phyloP scores from a whole-genome alignment of 2,329 filamentous ascomycete species.

The Pseudogymnoascus pannorum region DNA sequence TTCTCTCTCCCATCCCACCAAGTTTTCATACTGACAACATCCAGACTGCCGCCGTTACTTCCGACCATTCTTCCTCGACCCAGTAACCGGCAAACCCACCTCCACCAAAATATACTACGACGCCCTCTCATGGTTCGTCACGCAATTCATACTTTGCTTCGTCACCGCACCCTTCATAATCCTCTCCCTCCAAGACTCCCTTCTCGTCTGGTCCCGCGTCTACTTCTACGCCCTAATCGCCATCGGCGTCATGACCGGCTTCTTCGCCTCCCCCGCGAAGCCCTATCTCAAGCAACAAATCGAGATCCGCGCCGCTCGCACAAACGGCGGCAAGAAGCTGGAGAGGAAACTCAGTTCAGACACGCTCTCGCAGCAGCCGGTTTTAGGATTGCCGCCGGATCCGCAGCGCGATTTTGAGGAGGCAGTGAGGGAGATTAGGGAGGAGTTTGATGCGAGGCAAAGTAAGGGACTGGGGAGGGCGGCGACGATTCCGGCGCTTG shows the following conservation, averaged over 20 bases:
- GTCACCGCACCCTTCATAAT: conserved; percentile 78
- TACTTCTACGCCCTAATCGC: conserved; percentile 80
- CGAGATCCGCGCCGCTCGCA: conserved; percentile 43
- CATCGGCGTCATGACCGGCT: conserved; percentile 55
- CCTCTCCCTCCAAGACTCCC: conserved; percentile 61
- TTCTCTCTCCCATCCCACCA: background rate
- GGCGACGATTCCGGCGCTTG: conserved; percentile 12
- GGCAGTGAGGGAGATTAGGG: conserved; percentile 44
- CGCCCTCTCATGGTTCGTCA: conserved; percentile 63
- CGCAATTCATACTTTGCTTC: conserved; percentile 79
- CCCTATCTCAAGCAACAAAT: conserved; percentile 51
- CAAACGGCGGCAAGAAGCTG: conserved; percentile 24
- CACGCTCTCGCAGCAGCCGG: conserved; percentile 46
- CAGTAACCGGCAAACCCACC: conserved; percentile 61
- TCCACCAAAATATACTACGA: conserved; percentile 83
- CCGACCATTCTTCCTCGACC: conserved; percentile 85
- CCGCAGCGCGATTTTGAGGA: conserved; percentile 64
- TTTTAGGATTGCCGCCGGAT: conserved; percentile 74
- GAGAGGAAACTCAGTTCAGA: conserved; percentile 50
- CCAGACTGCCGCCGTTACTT: conserved; percentile 81
- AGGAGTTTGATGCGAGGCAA: conserved; percentile 35
- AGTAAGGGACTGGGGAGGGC: conserved; percentile 14
- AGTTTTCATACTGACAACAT: conserved; percentile 14
- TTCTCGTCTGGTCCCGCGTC: conserved; percentile 73
- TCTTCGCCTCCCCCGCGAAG: conserved; percentile 78